These are phyloP conservation scores for Ilyonectria sp. DNA, from an alignment of 2,329 filamentous ascomycete genomes.

Conservation along the genomic window DNA sequence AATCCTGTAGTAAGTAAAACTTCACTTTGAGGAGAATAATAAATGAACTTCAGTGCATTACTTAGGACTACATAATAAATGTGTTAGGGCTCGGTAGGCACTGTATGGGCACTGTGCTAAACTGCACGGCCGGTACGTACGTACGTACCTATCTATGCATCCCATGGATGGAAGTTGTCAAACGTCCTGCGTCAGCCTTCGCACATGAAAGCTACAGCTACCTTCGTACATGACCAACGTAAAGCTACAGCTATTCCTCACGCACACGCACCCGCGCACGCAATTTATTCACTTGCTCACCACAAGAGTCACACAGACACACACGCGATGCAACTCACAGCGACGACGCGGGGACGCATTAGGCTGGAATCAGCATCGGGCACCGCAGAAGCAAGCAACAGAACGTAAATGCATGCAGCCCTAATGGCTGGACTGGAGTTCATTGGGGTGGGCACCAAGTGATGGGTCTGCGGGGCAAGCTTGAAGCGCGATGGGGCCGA, in stretches of 20 bases:
- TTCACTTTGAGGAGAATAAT: no score
- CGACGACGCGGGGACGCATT: constrained; percentile 14
- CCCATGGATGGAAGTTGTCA: no score
- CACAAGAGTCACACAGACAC: constrained; percentile 12
- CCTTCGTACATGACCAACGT: background rate
- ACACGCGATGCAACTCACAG: constrained; percentile 27
- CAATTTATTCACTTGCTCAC: background rate
- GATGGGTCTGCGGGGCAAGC: constrained; percentile 11
- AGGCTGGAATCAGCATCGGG: constrained; percentile 10
- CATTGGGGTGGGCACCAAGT: background rate
- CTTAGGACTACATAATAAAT: no score
- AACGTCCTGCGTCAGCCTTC: no score
- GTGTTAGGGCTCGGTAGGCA: no score
- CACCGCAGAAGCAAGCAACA: constrained; percentile 15
- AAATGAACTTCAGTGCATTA: no score
- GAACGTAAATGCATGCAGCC: constrained; percentile 27
- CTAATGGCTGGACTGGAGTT: constrained; percentile 14
- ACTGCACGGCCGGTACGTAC: no score
- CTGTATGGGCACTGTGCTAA: no score
- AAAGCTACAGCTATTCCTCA: background rate
- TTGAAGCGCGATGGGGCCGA: constrained; percentile 15
- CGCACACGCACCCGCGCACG: background rate
- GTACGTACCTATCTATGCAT: no score
- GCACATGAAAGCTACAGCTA: background rate
- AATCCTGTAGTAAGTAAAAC: no score